Evolutionary conservation across 306 rosid genomes (phyloP).

Genomic region (Castanea mollissima): DNA sequence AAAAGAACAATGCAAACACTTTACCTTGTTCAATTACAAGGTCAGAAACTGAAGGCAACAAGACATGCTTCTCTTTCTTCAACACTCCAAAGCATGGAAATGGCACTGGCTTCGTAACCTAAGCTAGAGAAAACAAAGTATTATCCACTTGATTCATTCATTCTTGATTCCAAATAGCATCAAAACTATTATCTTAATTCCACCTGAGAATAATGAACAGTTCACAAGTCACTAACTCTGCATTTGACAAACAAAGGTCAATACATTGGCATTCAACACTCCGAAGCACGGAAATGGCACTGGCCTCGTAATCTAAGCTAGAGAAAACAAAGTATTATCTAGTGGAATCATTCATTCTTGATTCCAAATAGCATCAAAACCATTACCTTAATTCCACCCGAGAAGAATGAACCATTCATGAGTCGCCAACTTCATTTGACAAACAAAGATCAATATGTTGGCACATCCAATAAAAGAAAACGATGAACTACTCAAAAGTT

Average conservation of each 20-base stretch:
- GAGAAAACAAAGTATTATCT: slow-evolving; percentile 20
- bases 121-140: slow-evolving; percentile 32
- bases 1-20: slow-evolving; percentile 11
- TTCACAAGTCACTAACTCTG: background rate
- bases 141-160: slow-evolving; percentile 11
- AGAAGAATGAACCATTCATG: background rate
- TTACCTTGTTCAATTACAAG: slow-evolving; percentile 91
- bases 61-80: slow-evolving; percentile 89
- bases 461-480: no score
- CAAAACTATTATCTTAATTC: background rate
- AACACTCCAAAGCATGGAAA: slow-evolving; percentile 89
- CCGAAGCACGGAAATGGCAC: slow-evolving; percentile 91
- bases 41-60: slow-evolving; percentile 78
- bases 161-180: background rate
- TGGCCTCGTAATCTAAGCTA: slow-evolving; percentile 69
- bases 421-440: no score
- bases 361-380: background rate
- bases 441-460: background rate
- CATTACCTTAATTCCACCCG: background rate
- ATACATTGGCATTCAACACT: slow-evolving; percentile 30
- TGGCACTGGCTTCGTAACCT: slow-evolving; percentile 83
- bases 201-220: background rate
- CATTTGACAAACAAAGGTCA: no score
- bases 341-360: slow-evolving; percentile 1
- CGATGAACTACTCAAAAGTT: background rate